These are phyloP conservation scores for Komagataella pseudopastoris DNA, from an alignment of 805 yeast genomes.

Conservation along the genomic window DNA sequence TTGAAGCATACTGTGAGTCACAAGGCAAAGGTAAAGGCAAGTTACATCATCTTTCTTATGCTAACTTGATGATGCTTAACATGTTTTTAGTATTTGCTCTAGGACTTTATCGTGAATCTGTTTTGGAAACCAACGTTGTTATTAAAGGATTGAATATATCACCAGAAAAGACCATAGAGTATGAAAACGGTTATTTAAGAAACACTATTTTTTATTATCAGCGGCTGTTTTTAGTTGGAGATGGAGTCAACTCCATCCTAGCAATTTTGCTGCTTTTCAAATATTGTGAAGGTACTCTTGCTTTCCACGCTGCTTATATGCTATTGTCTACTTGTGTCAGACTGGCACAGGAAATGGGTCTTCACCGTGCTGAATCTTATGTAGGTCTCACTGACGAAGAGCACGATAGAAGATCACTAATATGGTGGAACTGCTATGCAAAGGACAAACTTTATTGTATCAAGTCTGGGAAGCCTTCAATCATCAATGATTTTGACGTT, in stretches of 20 bases:
- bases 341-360: conserved; percentile 43
- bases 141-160: background rate
- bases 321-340: conserved; percentile 33
- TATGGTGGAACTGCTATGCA: conserved; percentile 39
- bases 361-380: conserved; percentile 35
- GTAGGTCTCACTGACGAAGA: conserved; percentile 23
- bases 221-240: conserved; percentile 32
- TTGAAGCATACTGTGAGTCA: conserved; percentile 4
- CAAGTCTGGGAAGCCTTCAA: conserved; percentile 35
- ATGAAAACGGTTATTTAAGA: conserved; percentile 18
- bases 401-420: conserved; percentile 18
- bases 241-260: conserved; percentile 35
- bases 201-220: conserved; percentile 40
- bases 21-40: background rate
- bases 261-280: conserved; percentile 34
- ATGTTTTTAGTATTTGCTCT: background rate
- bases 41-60: background rate
- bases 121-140: background rate
- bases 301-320: conserved; percentile 26
- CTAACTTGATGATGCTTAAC: background rate
- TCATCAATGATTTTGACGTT: conserved; percentile 26
- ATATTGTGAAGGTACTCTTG: conserved; percentile 19
- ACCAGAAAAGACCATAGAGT: conserved; percentile 9
- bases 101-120: background rate
- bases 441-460: conserved; percentile 30